Evolutionary conservation across 805 yeast genomes (phyloP).

Genomic region (Hanseniaspora mollemarum): DNA sequence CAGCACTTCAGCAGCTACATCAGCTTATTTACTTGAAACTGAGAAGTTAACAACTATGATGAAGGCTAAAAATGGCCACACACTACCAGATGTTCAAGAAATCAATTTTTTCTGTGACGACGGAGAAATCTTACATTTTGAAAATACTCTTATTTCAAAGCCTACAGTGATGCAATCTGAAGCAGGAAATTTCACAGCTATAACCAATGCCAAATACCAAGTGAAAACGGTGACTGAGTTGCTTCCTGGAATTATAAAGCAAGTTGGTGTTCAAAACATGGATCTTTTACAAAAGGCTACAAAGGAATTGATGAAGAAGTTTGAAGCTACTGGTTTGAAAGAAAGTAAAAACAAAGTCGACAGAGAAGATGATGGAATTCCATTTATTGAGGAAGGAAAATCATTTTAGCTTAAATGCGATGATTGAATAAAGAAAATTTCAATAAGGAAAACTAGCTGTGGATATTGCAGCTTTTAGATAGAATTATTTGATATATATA

Average conservation of each 20-base stretch:
- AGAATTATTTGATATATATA: no score
- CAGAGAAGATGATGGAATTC: constrained; percentile 27
- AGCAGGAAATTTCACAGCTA: constrained; percentile 78
- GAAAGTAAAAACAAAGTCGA: constrained; percentile 18
- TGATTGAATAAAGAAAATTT: background rate
- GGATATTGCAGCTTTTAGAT: no score
- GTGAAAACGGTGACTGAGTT: constrained; percentile 85
- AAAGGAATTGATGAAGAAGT: constrained; percentile 37
- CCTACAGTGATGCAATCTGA: constrained; percentile 10
- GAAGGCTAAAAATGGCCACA: constrained; percentile 1
- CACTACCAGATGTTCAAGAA: constrained; percentile 63
- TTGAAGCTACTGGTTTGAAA: background rate
- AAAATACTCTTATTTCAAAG: constrained; percentile 46
- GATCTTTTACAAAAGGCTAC: constrained; percentile 47
- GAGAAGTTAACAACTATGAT: constrained; percentile 4
- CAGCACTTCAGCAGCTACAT: constrained; percentile 43
- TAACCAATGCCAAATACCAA: constrained; percentile 85
- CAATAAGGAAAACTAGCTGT: background rate
- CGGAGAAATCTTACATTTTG: constrained; percentile 90
- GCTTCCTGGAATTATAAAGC: constrained; percentile 88
- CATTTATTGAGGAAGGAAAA: constrained; percentile 62
- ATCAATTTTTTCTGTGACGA: constrained; percentile 96
- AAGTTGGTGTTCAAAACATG: constrained; percentile 42
- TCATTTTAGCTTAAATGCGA: background rate
- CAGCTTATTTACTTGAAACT: background rate